A percentile compares a stretch with the other conserved stretches of the same genome.
Conservation (phyloP, 2,329 filamentous ascomycete genomes). For the Beauveria sp. region DNA sequence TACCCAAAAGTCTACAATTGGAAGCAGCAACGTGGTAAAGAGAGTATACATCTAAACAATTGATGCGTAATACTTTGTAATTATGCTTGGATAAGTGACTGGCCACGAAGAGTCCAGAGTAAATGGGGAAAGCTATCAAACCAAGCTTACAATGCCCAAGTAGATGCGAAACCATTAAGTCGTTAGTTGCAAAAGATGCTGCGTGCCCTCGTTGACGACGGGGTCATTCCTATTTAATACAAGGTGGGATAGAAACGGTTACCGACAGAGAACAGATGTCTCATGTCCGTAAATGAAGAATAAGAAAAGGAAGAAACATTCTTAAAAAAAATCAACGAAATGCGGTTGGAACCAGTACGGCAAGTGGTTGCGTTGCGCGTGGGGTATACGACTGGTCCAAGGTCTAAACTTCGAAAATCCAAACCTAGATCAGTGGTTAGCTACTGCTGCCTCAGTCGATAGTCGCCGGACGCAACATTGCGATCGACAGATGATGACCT, state of each 20-base stretch:
- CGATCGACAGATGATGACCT: not conserved
- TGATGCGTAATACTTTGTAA: not conserved
- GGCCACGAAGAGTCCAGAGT: not conserved
- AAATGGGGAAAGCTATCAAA: slow-evolving; percentile 6
- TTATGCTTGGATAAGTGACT: not conserved
- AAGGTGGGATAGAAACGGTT: not conserved
- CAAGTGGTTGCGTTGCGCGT: slow-evolving; percentile 3
- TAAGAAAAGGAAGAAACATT: slow-evolving; percentile 5
- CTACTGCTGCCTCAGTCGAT: not conserved
- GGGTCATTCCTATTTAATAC: slow-evolving; percentile 1
- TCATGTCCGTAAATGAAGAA: not conserved
- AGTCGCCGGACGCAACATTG: not conserved
- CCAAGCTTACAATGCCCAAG: not conserved
- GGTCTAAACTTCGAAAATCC: slow-evolving; percentile 38
- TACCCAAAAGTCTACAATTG: not conserved
- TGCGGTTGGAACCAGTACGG: not conserved
- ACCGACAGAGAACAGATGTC: not conserved
- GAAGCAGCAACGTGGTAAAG: not conserved
- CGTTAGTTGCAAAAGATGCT: slow-evolving; percentile 13
- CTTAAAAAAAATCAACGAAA: slow-evolving; percentile 11
- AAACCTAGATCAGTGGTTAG: slow-evolving; percentile 30
- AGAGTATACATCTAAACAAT: not conserved
- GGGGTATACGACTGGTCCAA: slow-evolving; percentile 19
- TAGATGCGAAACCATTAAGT: slow-evolving; percentile 13
- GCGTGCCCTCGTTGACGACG: not conserved